These are phyloP conservation scores for Arctium lappa DNA, from an alignment of 129 eudicot genomes.

Conservation along the genomic window DNA sequence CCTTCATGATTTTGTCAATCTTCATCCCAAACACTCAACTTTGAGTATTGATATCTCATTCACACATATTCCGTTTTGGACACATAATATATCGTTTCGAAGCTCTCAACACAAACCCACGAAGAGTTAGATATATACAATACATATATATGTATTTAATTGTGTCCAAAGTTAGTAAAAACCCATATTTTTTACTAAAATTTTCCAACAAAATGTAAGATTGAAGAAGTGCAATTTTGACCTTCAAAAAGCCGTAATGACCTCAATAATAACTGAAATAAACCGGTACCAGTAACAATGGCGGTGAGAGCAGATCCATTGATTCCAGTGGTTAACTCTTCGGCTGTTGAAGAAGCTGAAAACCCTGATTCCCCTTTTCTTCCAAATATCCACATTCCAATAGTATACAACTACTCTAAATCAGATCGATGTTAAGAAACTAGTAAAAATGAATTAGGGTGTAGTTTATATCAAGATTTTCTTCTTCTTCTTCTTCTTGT, in stretches of 20 bases:
- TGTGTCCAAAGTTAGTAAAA: no score
- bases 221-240: no score
- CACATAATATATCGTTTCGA: no score
- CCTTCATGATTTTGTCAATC: no score
- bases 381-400: constrained; percentile 37
- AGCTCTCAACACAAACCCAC: no score
- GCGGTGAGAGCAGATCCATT: constrained; percentile 28
- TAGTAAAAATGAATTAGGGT: not conserved
- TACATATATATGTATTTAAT: no score
- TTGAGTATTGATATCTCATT: no score
- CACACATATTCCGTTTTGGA: no score
- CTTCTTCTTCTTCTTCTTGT: not conserved
- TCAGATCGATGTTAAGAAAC: not conserved
- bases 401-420: not conserved
- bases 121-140: no score
- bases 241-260: not conserved
- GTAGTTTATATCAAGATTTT: not conserved
- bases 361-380: constrained; percentile 33
- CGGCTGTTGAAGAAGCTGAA: constrained; percentile 35
- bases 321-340: constrained; percentile 30
- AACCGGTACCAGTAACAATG: constrained; percentile 31
- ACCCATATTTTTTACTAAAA: no score
- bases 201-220: no score
- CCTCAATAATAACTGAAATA: not conserved
- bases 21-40: no score